Conservation (phyloP, 2,329 filamentous ascomycete species). For the Colletotrichum cereale region DNA sequence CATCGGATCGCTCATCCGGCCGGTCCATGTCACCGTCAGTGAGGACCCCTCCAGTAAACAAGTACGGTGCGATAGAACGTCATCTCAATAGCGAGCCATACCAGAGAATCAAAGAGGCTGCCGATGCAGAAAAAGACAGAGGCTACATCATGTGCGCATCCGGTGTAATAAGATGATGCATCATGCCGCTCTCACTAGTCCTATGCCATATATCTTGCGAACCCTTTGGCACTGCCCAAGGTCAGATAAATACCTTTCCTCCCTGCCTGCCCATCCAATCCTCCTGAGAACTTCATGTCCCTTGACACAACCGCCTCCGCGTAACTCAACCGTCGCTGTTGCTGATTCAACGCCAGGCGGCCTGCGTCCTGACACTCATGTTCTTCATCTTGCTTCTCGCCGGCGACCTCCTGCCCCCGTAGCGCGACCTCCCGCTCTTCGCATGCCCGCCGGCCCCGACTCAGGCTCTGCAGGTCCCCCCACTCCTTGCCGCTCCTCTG, state of each 20-base stretch:
- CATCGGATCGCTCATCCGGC: background rate
- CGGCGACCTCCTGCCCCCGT: background rate
- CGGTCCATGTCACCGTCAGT: background rate
- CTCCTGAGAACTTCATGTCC: background rate
- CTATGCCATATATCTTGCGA: background rate
- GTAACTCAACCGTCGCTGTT: background rate
- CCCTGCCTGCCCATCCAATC: background rate
- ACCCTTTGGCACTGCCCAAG: background rate
- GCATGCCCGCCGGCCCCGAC: background rate
- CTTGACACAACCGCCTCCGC: background rate
- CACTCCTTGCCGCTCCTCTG: conserved; percentile 15
- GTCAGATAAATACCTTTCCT: background rate
- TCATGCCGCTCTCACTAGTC: background rate
- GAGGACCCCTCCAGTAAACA: background rate
- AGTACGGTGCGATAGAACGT: too few relatives aligned
- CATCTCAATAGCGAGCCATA: background rate
- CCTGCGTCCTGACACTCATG: background rate
- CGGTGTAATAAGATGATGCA: background rate
- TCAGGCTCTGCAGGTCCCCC: background rate
- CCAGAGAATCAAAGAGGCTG: background rate
- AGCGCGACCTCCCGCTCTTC: background rate
- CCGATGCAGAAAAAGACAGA: background rate
- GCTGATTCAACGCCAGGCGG: background rate
- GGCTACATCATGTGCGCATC: too few relatives aligned
- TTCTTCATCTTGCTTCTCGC: too few relatives aligned